A percentile compares a stretch with the other conserved stretches of the same genome.
Conservation (phyloP, 345 rosid genomes). For the Zanthoxylum bungeanum region DNA sequence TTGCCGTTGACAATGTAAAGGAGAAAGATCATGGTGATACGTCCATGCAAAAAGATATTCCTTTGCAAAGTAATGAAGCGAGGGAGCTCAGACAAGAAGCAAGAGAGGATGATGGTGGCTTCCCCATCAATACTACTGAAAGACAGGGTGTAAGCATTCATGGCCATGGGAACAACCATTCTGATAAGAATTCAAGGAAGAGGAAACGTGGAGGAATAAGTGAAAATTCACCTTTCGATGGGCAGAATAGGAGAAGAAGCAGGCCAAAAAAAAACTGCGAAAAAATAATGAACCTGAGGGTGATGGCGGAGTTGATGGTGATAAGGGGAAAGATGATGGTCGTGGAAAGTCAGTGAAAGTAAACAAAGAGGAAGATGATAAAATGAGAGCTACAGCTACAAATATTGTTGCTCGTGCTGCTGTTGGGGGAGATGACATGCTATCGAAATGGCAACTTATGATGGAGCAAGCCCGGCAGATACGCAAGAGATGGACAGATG, state of each 20-base stretch:
- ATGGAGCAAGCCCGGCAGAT: too few relatives aligned
- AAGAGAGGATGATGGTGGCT: conserved; percentile 7
- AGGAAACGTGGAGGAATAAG: conserved; percentile 21
- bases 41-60: conserved; percentile 16
- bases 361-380: conserved; percentile 92
- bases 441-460: conserved; percentile 94
- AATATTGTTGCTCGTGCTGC: conserved; percentile 98
- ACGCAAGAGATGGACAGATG: too few relatives aligned
- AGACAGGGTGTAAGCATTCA: conserved; percentile 25
- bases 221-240: conserved; percentile 25
- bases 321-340: conserved; percentile 78
- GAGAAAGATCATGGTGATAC: conserved; percentile 19
- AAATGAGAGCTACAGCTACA: too few relatives aligned
- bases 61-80: conserved; percentile 26
- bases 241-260: conserved; percentile 41
- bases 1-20: conserved; percentile 17
- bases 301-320: conserved; percentile 63
- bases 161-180: conserved; percentile 23
- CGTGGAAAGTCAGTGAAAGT: conserved; percentile 68
- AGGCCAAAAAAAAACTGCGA: conserved; percentile 83
- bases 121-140: conserved; percentile 7
- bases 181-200: conserved; percentile 28
- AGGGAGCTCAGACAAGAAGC: conserved; percentile 18
- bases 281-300: conserved; percentile 70
- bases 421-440: conserved; percentile 86